phyloP scores from a whole-genome alignment of 2,329 filamentous ascomycete species.

The Triangularia verruculosa region DNA sequence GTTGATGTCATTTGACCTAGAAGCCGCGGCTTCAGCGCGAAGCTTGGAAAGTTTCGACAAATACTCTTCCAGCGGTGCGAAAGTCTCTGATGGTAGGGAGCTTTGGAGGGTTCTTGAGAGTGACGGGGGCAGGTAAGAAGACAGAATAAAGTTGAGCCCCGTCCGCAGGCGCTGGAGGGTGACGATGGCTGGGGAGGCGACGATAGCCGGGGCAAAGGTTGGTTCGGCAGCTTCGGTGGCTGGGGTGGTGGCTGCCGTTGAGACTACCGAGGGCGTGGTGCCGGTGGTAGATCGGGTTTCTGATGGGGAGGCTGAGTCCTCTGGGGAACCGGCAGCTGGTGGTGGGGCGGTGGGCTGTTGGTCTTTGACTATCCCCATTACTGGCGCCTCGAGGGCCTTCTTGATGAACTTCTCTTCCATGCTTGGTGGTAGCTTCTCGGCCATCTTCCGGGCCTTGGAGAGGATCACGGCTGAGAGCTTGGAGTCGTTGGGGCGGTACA shows the following conservation, averaged over 20 bases:
- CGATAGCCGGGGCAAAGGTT: constrained; percentile 42
- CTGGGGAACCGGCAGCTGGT: not conserved
- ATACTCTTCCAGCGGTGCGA: constrained; percentile 68
- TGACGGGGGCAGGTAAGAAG: constrained; percentile 54
- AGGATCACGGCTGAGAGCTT: constrained; percentile 68
- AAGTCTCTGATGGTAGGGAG: constrained; percentile 52
- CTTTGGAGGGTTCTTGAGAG: constrained; percentile 42
- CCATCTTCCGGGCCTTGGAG: constrained; percentile 68
- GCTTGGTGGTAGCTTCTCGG: constrained; percentile 62
- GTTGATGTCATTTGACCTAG: constrained; percentile 69
- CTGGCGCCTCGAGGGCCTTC: constrained; percentile 71
- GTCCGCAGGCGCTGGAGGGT: constrained; percentile 62
- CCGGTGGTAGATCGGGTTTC: constrained; percentile 31
- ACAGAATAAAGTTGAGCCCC: constrained; percentile 62
- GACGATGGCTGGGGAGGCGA: constrained; percentile 48
- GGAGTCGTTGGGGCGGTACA: constrained; percentile 74
- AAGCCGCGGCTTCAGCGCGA: constrained; percentile 66
- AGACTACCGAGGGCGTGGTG: constrained; percentile 42
- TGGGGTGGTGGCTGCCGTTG: constrained; percentile 34
- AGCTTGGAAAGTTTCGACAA: constrained; percentile 63
- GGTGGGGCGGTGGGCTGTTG: not conserved
- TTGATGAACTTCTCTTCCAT: constrained; percentile 84
- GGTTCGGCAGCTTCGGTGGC: constrained; percentile 48
- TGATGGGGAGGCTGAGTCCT: constrained; percentile 11
- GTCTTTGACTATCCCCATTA: constrained; percentile 55